Conservation (phyloP, 371 early-diverging fungal genomes). For the Syncephalastrum sp. region DNA sequence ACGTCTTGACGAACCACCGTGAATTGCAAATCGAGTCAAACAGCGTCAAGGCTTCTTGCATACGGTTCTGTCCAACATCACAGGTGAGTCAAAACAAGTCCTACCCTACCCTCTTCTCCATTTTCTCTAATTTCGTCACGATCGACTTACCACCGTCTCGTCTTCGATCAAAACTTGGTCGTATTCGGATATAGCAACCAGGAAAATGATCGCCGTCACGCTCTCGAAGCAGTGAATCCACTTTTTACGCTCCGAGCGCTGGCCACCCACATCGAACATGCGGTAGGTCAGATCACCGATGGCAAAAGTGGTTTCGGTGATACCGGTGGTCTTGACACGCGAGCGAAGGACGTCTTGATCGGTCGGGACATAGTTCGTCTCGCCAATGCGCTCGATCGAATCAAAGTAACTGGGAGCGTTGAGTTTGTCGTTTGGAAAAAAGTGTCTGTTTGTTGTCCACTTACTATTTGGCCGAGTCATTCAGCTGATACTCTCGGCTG, state of each 20-base stretch:
- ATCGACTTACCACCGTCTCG: conserved; percentile 73
- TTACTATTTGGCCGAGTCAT: conserved; percentile 90
- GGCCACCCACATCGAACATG: conserved; percentile 97
- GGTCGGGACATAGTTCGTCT: conserved; percentile 75
- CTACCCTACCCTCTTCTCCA: too few species aligned
- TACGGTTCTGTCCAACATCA: conserved; percentile 70
- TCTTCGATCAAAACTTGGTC: conserved; percentile 97
- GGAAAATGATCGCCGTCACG: conserved; percentile 93
- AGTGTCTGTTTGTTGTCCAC: conserved; percentile 18
- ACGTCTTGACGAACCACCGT: conserved; percentile 92
- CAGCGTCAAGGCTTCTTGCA: conserved; percentile 94
- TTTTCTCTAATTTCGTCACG: too few species aligned
- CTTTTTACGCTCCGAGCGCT: conserved; percentile 90
- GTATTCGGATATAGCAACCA: conserved; percentile 94
- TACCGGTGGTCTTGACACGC: conserved; percentile 90
- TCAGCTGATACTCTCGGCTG: conserved; percentile 92
- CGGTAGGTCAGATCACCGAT: conserved; percentile 85
- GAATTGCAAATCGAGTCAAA: conserved; percentile 97
- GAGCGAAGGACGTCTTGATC: conserved; percentile 90
- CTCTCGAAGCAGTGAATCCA: conserved; percentile 97
- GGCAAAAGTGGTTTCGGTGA: conserved; percentile 84
- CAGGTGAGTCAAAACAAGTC: too few species aligned
- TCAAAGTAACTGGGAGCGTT: conserved; percentile 79
- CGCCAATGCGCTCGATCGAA: conserved; percentile 84
- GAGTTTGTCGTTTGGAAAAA: not conserved